A percentile compares a stretch with the other conserved stretches of the same genome.
Conservation (phyloP, 495 filamentous ascomycete genomes). For the Cercophora newfieldiana region DNA sequence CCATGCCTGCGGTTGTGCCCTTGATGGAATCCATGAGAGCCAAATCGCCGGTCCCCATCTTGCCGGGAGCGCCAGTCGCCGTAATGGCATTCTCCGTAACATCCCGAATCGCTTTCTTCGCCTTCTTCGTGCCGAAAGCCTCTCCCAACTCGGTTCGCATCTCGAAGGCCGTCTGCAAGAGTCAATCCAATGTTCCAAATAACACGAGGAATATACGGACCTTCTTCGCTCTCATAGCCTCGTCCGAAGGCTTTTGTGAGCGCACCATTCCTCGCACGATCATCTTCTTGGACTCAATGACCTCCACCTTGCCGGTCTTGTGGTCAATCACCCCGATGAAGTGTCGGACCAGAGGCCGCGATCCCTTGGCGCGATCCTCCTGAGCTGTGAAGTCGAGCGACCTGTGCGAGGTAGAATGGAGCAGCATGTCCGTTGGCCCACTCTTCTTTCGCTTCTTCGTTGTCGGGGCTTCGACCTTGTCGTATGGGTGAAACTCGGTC, state of each 20-base stretch:
- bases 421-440: slow-evolving; percentile 60
- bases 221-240: slow-evolving; percentile 42
- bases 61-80: slow-evolving; percentile 33
- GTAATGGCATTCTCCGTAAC: slow-evolving; percentile 77
- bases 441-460: slow-evolving; percentile 40
- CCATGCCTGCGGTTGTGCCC: slow-evolving; percentile 56
- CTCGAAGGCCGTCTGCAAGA: slow-evolving; percentile 55
- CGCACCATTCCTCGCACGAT: slow-evolving; percentile 65
- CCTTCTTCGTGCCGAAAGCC: slow-evolving; percentile 91
- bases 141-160: slow-evolving; percentile 73
- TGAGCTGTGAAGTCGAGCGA: slow-evolving; percentile 79
- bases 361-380: slow-evolving; percentile 63
- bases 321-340: slow-evolving; percentile 88
- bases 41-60: slow-evolving; percentile 56
- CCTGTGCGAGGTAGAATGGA: slow-evolving; percentile 75
- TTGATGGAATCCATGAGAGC: slow-evolving; percentile 65
- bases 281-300: slow-evolving; percentile 75
- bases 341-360: slow-evolving; percentile 71
- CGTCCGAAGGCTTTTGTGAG: slow-evolving; percentile 47
- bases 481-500: slow-evolving; percentile 63
- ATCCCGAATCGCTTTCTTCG: slow-evolving; percentile 78
- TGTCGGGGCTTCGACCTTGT: slow-evolving; percentile 46
- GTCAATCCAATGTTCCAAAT: not conserved
- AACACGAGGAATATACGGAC: slow-evolving; percentile 21
- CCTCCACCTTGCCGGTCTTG: slow-evolving; percentile 64